These are phyloP conservation scores for Xylariaceae sp. DNA, from an alignment of 2,329 filamentous ascomycete genomes.

Conservation along the genomic window DNA sequence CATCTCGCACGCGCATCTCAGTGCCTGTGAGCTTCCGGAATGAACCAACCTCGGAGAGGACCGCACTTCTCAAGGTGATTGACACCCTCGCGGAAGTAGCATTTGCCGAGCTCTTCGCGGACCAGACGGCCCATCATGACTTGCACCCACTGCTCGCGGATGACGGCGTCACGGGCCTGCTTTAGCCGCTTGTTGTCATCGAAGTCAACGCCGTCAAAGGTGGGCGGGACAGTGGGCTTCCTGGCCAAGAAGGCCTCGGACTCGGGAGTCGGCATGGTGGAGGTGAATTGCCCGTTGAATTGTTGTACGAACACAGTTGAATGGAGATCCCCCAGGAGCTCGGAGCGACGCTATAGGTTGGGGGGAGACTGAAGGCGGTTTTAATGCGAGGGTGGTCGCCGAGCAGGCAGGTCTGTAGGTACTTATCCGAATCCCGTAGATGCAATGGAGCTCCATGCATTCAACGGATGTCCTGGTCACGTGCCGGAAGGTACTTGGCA, in stretches of 20 bases:
- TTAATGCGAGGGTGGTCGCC: constrained; percentile 3
- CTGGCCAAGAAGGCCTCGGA: constrained; percentile 75
- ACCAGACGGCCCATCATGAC: constrained; percentile 85
- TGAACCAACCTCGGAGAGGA: constrained; percentile 65
- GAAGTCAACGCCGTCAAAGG: constrained; percentile 83
- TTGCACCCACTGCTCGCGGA: constrained; percentile 83
- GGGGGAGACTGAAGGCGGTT: neutral
- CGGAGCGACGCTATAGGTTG: neutral
- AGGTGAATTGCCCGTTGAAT: neutral
- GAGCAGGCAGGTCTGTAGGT: neutral
- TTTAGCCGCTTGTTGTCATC: constrained; percentile 77
- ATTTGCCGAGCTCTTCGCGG: constrained; percentile 77
- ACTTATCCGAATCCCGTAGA: neutral
- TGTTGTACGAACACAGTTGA: neutral
- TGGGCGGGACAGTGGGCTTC: constrained; percentile 76
- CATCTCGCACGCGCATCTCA: constrained; percentile 2
- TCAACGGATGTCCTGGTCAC: constrained; percentile 3
- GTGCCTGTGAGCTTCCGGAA: neutral
- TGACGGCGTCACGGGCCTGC: constrained; percentile 74
- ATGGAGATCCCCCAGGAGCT: neutral
- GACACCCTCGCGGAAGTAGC: constrained; percentile 77
- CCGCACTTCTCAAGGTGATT: constrained; percentile 89
- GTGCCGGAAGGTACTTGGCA: constrained; percentile 8
- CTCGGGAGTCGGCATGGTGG: constrained; percentile 73
- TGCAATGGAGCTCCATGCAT: constrained; percentile 8